Evolutionary conservation across 2,329 filamentous ascomycete species (phyloP).

Genomic region (Cercospora brassicicola): DNA sequence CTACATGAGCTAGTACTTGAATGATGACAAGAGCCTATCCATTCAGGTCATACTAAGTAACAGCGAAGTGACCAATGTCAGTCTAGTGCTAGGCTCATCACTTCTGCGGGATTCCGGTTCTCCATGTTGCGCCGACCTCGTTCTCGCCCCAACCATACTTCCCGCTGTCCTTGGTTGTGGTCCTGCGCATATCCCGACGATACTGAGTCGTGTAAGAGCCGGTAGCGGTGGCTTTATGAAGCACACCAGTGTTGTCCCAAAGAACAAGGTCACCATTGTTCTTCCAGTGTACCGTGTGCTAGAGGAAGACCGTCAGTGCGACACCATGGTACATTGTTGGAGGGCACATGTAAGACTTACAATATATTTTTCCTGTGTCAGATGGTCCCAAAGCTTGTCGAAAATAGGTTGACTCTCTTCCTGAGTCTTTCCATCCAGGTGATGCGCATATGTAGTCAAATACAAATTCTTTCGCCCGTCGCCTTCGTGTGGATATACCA

Average conservation of each 20-base stretch:
- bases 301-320: neutral
- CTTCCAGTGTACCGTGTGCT: slow-evolving; percentile 43
- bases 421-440: slow-evolving; percentile 49
- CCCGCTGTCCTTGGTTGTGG: slow-evolving; percentile 56
- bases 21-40: neutral
- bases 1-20: neutral
- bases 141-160: slow-evolving; percentile 48
- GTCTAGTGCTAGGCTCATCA: neutral
- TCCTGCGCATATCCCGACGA: slow-evolving; percentile 55
- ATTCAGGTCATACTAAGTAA: neutral
- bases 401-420: slow-evolving; percentile 43
- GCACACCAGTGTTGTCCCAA: slow-evolving; percentile 61
- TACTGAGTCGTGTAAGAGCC: slow-evolving; percentile 37
- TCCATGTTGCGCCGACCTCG: slow-evolving; percentile 27
- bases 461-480: slow-evolving; percentile 56
- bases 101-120: slow-evolving; percentile 17
- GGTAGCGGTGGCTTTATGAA: slow-evolving; percentile 55
- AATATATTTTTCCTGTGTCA: slow-evolving; percentile 51
- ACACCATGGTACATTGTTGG: too few relatives aligned
- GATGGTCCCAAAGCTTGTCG: slow-evolving; percentile 50
- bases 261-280: slow-evolving; percentile 54
- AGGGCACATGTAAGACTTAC: slow-evolving; percentile 41
- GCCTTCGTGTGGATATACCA: slow-evolving; percentile 55
- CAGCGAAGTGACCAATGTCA: neutral
- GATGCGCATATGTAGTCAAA: slow-evolving; percentile 55